Conservation (phyloP, 116 monocot species). For the Phalaenopsis hybrid region DNA sequence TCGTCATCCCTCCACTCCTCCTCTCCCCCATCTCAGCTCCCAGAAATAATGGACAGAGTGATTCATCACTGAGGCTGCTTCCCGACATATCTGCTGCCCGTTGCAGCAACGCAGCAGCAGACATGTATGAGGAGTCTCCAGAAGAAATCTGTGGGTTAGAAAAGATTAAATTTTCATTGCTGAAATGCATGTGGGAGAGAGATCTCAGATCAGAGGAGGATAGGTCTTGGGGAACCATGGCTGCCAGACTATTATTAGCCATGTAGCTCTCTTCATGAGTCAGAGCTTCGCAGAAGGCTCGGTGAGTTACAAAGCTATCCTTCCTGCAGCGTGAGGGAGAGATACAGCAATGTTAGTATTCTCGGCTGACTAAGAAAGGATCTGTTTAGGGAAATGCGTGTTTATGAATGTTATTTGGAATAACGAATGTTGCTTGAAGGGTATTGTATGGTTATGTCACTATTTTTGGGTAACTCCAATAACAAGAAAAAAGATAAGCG, state of each 20-base stretch:
- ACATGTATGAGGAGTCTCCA: constrained; percentile 24
- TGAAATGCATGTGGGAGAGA: constrained; percentile 25
- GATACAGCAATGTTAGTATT: too few relatives aligned
- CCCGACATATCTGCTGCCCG: constrained; percentile 43
- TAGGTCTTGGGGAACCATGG: constrained; percentile 7
- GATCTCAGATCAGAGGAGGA: constrained; percentile 21
- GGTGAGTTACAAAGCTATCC: constrained; percentile 55
- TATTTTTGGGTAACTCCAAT: too few relatives aligned
- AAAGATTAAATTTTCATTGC: not conserved
- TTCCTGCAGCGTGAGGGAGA: constrained; percentile 18
- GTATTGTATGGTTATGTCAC: too few relatives aligned
- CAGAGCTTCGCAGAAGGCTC: constrained; percentile 54
- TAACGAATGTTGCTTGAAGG: too few relatives aligned
- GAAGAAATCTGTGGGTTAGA: not conserved
- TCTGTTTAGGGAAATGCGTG: too few relatives aligned
- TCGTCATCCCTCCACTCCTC: constrained; percentile 32
- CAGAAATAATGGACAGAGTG: constrained; percentile 36
- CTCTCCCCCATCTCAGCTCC: constrained; percentile 25
- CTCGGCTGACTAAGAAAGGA: too few relatives aligned
- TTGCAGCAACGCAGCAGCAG: constrained; percentile 49
- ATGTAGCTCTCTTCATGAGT: constrained; percentile 22
- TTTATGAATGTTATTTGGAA: too few relatives aligned
- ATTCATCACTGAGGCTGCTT: constrained; percentile 37
- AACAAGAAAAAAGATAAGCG: too few relatives aligned
- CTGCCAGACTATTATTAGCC: constrained; percentile 23